A percentile compares a stretch with the other conserved stretches of the same genome.
These are phyloP conservation scores for Debaryomycetaceae sp. DNA, from an alignment of 1,139 yeast genomes.

Conservation along the genomic window DNA sequence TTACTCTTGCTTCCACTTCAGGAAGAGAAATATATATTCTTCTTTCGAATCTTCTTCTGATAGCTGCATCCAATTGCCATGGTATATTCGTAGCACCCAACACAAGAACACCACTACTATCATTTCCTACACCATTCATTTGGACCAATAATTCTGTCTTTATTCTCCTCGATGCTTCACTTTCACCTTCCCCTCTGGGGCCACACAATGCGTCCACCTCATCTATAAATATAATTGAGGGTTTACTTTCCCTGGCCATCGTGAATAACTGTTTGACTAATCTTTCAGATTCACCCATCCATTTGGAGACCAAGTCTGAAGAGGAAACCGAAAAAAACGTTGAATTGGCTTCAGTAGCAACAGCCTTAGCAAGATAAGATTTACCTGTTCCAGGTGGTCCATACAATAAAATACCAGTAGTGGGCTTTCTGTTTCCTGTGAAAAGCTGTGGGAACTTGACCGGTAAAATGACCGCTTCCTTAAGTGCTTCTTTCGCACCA, in stretches of 20 bases:
- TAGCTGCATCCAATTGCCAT: conserved; percentile 98
- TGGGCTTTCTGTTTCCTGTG: conserved; percentile 91
- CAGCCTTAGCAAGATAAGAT: conserved; percentile 94
- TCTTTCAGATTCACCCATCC: conserved; percentile 99
- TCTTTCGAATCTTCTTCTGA: conserved; percentile 92
- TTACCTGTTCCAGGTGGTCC: conserved; percentile 99
- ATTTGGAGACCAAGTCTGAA: conserved; percentile 89
- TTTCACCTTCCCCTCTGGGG: conserved; percentile 97
- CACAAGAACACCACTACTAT: conserved; percentile 86
- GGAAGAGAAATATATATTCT: conserved; percentile 95
- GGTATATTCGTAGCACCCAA: conserved; percentile 98
- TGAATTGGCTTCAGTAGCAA: conserved; percentile 96
- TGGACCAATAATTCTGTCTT: conserved; percentile 95
- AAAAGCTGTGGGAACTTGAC: conserved; percentile 92
- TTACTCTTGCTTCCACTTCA: conserved; percentile 82
- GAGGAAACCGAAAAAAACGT: conserved; percentile 95
- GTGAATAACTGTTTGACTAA: conserved; percentile 89
- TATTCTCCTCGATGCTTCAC: conserved; percentile 94
- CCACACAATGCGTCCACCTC: conserved; percentile 98
- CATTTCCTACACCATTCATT: conserved; percentile 99
- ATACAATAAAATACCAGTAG: conserved; percentile 84
- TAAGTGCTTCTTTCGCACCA: conserved; percentile 90
- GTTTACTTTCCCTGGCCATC: conserved; percentile 95
- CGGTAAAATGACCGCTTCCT: conserved; percentile 96
- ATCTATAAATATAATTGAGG: conserved; percentile 92